phyloP scores from a whole-genome alignment of 352 stramenopile genomes.

The Blastocystis sp. region DNA sequence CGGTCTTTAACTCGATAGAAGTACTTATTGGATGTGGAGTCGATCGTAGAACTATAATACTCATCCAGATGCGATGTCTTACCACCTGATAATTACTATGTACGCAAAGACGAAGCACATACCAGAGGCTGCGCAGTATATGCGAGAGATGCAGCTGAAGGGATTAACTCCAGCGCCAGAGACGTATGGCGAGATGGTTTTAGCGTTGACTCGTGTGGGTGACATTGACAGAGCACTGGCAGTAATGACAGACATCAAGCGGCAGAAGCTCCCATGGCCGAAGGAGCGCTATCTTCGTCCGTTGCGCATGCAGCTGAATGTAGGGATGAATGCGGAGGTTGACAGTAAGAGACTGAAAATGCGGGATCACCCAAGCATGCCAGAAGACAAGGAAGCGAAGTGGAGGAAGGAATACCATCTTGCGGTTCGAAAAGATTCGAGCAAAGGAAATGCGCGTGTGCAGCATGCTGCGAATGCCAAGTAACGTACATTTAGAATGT shows the following conservation, averaged over 20 bases:
- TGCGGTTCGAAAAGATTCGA: not conserved
- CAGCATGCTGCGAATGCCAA: slow-evolving; percentile 18
- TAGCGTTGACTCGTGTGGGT: not conserved
- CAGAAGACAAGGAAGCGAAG: not conserved
- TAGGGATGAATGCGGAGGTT: not conserved
- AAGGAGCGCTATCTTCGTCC: slow-evolving; percentile 51
- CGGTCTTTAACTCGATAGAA: not conserved
- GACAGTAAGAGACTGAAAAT: not conserved
- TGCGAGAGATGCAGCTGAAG: slow-evolving; percentile 54
- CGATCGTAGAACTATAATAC: slow-evolving; percentile 15
- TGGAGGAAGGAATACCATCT: not conserved
- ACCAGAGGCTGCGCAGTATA: not conserved
- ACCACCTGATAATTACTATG: slow-evolving; percentile 44
- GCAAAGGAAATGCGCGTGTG: not conserved
- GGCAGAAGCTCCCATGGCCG: not conserved
- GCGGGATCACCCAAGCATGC: slow-evolving; percentile 19
- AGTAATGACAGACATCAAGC: slow-evolving; percentile 49
- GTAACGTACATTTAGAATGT: not conserved
- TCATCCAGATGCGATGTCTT: not conserved
- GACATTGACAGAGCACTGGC: slow-evolving; percentile 1
- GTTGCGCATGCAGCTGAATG: slow-evolving; percentile 41
- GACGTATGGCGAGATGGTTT: slow-evolving; percentile 55
- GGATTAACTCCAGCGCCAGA: slow-evolving; percentile 15
- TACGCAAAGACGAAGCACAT: slow-evolving; percentile 13
- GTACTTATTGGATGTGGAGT: not conserved